Conservation (phyloP, 2,329 filamentous ascomycete species). For the Aspergillus awamori region DNA sequence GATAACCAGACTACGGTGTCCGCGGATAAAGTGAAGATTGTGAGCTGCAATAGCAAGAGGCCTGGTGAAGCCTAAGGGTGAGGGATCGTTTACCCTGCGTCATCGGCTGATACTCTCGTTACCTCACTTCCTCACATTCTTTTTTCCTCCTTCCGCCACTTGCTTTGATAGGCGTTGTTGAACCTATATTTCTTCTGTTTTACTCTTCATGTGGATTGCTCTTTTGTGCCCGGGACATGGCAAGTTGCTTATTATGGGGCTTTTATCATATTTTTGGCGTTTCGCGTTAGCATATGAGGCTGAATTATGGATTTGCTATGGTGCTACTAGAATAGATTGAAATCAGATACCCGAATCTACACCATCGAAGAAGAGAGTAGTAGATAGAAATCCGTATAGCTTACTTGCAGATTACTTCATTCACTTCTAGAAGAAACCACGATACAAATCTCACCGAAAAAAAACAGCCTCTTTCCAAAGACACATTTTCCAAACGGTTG, state of each 20-base stretch:
- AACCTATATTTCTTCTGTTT: slow-evolving; percentile 8
- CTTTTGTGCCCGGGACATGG: background rate
- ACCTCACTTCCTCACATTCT: too few relatives aligned
- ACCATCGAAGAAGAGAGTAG: background rate
- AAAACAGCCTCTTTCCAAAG: too few relatives aligned
- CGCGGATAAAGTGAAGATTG: slow-evolving; percentile 96
- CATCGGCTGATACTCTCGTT: background rate
- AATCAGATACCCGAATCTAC: slow-evolving; percentile 10
- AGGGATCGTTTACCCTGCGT: background rate
- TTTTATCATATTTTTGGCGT: slow-evolving; percentile 14
- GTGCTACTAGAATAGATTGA: background rate
- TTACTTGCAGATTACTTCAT: too few relatives aligned
- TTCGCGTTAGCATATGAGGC: slow-evolving; percentile 6
- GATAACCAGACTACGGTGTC: slow-evolving; percentile 75
- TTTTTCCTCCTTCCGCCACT: background rate
- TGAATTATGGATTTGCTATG: slow-evolving; percentile 1
- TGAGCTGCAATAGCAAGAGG: slow-evolving; percentile 92
- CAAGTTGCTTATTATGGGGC: background rate
- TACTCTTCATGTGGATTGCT: background rate
- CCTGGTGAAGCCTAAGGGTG: slow-evolving; percentile 56
- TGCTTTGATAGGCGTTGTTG: slow-evolving; percentile 17
- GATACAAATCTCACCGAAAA: too few relatives aligned
- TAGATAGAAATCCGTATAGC: background rate
- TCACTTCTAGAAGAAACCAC: too few relatives aligned
- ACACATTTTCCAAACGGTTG: too few relatives aligned